A percentile compares a stretch with the other conserved stretches of the same genome.
These are phyloP conservation scores for Rhytidiadelphus loreus DNA, from an alignment of 225 moss, liverwort and hornwort species.

Conservation along the genomic window DNA sequence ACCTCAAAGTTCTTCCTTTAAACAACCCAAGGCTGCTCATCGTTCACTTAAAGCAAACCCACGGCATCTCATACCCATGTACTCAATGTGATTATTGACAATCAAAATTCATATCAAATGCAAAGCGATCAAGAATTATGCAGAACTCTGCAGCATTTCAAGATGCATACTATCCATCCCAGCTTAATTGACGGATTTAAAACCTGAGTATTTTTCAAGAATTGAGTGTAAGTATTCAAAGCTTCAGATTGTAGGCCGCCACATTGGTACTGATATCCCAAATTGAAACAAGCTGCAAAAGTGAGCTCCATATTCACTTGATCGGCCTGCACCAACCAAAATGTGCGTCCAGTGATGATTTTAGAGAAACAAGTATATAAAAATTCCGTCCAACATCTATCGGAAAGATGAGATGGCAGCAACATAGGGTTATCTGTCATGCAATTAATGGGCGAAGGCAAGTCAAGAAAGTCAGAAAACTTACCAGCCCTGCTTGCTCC, in stretches of 20 bases:
- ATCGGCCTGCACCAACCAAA: constrained; percentile 45
- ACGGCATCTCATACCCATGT: neutral
- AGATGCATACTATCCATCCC: neutral
- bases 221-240: constrained; percentile 72
- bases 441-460: neutral
- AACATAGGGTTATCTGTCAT: neutral
- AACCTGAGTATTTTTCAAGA: constrained; percentile 74
- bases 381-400: neutral
- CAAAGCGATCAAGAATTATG: neutral
- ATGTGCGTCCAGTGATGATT: neutral
- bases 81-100: neutral
- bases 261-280: constrained; percentile 80
- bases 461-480: neutral
- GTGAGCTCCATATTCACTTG: constrained; percentile 79
- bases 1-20: neutral
- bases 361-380: neutral
- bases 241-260: constrained; percentile 78
- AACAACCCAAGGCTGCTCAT: neutral
- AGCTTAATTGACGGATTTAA: neutral
- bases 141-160: neutral
- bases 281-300: constrained; percentile 88
- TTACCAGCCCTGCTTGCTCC: constrained; percentile 75
- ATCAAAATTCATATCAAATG: neutral
- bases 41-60: neutral
- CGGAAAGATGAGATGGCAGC: neutral